Conservation (phyloP, 225 moss, liverwort and hornwort species). For the Physcomitrium patens region DNA sequence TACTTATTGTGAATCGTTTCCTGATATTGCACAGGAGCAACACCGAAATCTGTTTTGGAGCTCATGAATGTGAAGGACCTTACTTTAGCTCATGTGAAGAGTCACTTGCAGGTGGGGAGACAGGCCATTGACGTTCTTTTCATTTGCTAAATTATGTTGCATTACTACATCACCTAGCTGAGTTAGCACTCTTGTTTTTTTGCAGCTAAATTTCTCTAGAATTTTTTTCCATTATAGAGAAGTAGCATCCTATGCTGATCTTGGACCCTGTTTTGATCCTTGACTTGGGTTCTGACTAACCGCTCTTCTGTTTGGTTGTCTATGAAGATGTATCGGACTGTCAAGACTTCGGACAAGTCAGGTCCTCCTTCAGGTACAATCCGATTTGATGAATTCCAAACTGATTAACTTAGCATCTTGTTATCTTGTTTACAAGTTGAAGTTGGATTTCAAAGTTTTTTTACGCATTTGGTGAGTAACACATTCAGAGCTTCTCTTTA, state of each 20-base stretch:
- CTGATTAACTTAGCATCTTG: background rate
- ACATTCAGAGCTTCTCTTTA: background rate
- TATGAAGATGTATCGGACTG: slow-evolving; percentile 96
- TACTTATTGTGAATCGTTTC: slow-evolving; percentile 10
- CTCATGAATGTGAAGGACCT: slow-evolving; percentile 94
- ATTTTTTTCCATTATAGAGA: background rate
- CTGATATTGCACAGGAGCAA: slow-evolving; percentile 66
- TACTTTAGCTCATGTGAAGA: slow-evolving; percentile 94
- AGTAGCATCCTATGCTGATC: background rate
- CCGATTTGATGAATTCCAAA: slow-evolving; percentile 2
- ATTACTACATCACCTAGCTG: slow-evolving; percentile 8
- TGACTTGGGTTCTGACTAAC: slow-evolving; percentile 22
- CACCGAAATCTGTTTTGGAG: slow-evolving; percentile 93
- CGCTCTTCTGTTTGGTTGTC: slow-evolving; percentile 22
- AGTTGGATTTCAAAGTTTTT: background rate
- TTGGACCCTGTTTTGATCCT: background rate
- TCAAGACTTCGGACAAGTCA: slow-evolving; percentile 88
- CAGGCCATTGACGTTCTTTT: background rate
- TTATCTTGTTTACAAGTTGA: background rate
- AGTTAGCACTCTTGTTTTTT: background rate
- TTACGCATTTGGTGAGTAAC: background rate
- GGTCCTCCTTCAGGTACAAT: slow-evolving; percentile 64
- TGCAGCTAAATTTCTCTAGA: background rate
- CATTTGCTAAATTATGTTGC: slow-evolving; percentile 15
- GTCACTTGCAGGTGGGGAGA: slow-evolving; percentile 82